Percentiles rank a stretch among this genome's conserved stretches.
phyloP scores from a whole-genome alignment of 768 basidiomycete genomes.

The Pisolithus marmoratus region DNA sequence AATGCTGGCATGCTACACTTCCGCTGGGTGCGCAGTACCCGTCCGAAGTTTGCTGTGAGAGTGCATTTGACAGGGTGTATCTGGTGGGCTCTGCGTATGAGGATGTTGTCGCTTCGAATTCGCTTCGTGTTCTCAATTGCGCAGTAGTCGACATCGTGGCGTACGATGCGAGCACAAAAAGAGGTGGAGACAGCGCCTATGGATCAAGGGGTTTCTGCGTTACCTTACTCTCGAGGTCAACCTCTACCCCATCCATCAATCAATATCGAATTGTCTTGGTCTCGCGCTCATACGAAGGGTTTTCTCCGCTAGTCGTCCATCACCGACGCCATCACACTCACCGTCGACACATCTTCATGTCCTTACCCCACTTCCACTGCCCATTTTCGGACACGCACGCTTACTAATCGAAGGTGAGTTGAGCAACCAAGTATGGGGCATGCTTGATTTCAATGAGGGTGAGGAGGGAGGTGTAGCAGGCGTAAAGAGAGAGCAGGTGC shows the following conservation, averaged over 20 bases:
- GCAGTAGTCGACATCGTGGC: conserved; percentile 72
- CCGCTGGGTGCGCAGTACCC: conserved; percentile 69
- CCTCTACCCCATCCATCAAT: conserved; percentile 47
- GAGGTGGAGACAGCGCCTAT: not conserved
- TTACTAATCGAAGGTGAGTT: conserved; percentile 77
- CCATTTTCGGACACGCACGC: conserved; percentile 31
- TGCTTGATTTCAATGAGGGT: conserved; percentile 63
- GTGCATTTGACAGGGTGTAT: conserved; percentile 57
- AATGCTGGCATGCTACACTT: conserved; percentile 57
- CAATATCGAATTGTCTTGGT: conserved; percentile 61
- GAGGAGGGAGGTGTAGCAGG: conserved; percentile 41
- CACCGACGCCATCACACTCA: conserved; percentile 17
- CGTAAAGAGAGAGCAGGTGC: conserved; percentile 50
- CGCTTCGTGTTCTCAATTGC: conserved; percentile 70
- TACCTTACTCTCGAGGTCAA: conserved; percentile 57
- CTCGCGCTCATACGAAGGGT: conserved; percentile 65
- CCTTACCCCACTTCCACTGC: conserved; percentile 68
- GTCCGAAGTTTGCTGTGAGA: conserved; percentile 58
- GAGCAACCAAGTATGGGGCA: conserved; percentile 84
- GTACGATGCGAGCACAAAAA: conserved; percentile 27
- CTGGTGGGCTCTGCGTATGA: conserved; percentile 72
- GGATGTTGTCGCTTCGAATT: conserved; percentile 68
- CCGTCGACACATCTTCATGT: conserved; percentile 52
- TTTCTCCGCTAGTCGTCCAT: not conserved
- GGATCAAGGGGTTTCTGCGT: not conserved